Evolutionary conservation across 257 asterid species (phyloP), one percentile per base, ranked within the genome.

Genomic region (Henckelia pumila): DNA sequence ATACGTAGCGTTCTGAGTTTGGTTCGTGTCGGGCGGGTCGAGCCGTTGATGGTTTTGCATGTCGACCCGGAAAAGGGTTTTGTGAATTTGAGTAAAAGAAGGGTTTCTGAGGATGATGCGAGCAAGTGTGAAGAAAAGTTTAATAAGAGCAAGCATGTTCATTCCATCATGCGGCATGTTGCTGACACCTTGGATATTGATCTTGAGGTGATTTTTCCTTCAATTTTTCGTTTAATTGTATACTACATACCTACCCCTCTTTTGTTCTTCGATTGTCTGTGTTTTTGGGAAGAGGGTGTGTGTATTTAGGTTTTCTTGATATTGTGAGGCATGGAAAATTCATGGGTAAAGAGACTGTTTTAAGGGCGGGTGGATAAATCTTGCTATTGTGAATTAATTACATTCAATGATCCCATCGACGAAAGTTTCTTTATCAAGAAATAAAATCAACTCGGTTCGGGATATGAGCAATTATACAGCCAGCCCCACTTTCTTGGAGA

Each of bases 91-190:
- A 83, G 86, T 64, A 81, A 83, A 44, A 78, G 83, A 19, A 70
- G 86, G 66, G 86, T 83, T 55, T 78, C 84, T 3, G 86, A 83
- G 25, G 89, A 83, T 72, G 89, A 83, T 25, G 77, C 73, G 58
- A 67, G 70, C 29, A 79, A 59, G 35, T 83, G 89, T 67, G 83
- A 81, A 21, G 89, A 83, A 74, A 76, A 81, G 85, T 84, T 72
- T 23, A 84, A 79, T 44, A 84, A 84, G 79, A 81, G 89, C 63
- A 84, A 84, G 73, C 85, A 72, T 60, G 87, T 84, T n/a, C 89
- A 84, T 29, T 84, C 89, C 44, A 84, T 84, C 52, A 76, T 84
- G 87, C 81, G 89, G 35, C 85, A 81, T 40, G 89, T 84, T 3
- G 87, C 89, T 17, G 89, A 84, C 73, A 84, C 87, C 33, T 71